Base-by-base conservation (phyloP, 2,329 filamentous ascomycete genomes). In the Aureobasidium sp. region DNA sequence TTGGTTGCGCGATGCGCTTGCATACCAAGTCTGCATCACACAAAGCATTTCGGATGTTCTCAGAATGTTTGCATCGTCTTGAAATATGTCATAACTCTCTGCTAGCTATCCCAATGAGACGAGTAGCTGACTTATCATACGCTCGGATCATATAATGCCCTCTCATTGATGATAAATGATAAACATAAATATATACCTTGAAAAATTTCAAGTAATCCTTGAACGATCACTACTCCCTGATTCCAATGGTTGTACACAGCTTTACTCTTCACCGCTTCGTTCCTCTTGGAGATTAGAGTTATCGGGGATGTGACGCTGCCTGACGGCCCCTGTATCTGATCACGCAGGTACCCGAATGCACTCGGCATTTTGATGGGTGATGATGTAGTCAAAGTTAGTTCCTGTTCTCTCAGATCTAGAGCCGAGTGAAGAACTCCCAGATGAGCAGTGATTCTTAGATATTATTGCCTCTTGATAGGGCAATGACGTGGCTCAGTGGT, bases 111-210 rank as follows among this genome's bases (percentile, higher is more conserved):
- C 37, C n/a, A 9, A 57, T n/a, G 13, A 10, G 24, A 24, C n/a
- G 55, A 12, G 29, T n/a, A 36, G 20, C 6, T 48, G 36, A 24
- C 41, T 26, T n/a, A 9, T 20, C 39, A 24, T 27, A 26, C 55
- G 55, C 55, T 59, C 55, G 55, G 55, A 59, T 48, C 43, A 59
- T 39, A 37, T 48, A 57, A 57, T 46, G 53, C n/a, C 37, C 27
- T 39, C 12, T 3, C 34, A n/a, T 48, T 8, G 5, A 32, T 32
- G 29, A 20, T 20, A 20, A 20, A 59, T 8, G 26, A 36, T 34
- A 13, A 48, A 59, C 43, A 57, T 36, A 36, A 34, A 57, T 24
- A 46, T 34, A 44, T 5, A 46, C 26, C 12, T 44, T 5, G 2
- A 29, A 9, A 41, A 57, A 44, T 43, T 20, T 6, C 10, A 32